Base-by-base conservation (phyloP, 495 filamentous ascomycete genomes). In the Hypoxylon subgilvum region DNA sequence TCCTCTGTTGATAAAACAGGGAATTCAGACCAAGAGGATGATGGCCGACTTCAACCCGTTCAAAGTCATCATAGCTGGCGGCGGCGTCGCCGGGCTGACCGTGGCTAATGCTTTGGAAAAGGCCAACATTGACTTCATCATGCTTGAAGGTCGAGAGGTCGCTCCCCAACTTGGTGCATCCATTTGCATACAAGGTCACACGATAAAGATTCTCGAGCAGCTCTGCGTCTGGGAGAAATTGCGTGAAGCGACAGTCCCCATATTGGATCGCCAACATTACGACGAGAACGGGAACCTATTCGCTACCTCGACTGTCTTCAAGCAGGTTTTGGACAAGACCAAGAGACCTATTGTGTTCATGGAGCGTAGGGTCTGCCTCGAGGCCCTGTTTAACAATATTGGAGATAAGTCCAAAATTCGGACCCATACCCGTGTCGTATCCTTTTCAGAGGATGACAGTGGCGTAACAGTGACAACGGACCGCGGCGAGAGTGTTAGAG, bases 31-130 rank as follows among this genome's bases (percentile, higher is more conserved):
- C n/a, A n/a, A 27, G 23, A 27, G 23, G 23, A 27, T 8, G 12
- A 66, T 66, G 63, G 52, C 48, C 6, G 42, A 64, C 25, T 13
- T 6, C 18, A 50, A 48, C 12, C 12, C 31, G 9, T 76, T 80
- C 61, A 75, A 61, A 31, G 77, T 81, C 2, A 72, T 84, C 27
- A 79, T 82, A 22, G 74, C 71, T 13, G 79, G 79, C 6, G 79
- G 77, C 1, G 69, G 71, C n/a, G 45, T 83, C 10, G 63, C 68
- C 10, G 79, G 80, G 0, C 44, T 84, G 1, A 72, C 74, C 4
- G 43, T 78, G 2, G 76, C 81, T 0, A 65, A 75, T 27, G 60
- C 52, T n/a, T 66, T 82, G 8, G 60, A 73, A 2, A 53, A 58
- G 13, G 68, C 63, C 2, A 58, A 63, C 9, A 75, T 84, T 42